These are phyloP conservation scores for Gautieria morchelliformis DNA, from an alignment of 768 basidiomycete genomes.

Conservation along the genomic window DNA sequence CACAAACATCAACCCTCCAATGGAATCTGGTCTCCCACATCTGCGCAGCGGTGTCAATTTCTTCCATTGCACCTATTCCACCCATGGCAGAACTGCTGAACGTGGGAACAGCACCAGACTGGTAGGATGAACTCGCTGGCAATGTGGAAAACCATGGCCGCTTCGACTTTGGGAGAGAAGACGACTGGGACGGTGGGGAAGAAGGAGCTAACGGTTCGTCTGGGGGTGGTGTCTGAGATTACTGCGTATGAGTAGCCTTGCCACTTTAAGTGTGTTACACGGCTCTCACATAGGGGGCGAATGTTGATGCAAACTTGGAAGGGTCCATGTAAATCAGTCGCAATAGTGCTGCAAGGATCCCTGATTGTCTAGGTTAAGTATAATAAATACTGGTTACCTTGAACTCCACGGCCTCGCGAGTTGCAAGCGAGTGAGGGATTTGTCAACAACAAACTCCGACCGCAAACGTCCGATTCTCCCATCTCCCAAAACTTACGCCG, in stretches of 20 bases:
- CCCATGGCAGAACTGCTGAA: constrained; percentile 37
- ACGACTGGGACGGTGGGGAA: constrained; percentile 20
- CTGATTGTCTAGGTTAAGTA: not conserved
- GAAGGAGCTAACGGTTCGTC: constrained; percentile 35
- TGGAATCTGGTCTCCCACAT: constrained; percentile 66
- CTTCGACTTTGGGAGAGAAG: constrained; percentile 17
- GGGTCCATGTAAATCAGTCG: constrained; percentile 20
- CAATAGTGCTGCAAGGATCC: not conserved
- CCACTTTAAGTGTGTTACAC: not conserved
- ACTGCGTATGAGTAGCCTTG: constrained; percentile 5
- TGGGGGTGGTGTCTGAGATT: constrained; percentile 43
- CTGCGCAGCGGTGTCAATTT: constrained; percentile 34
- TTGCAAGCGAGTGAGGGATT: not conserved
- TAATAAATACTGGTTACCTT: not conserved
- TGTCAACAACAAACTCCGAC: constrained; percentile 4
- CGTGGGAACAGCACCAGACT: constrained; percentile 57
- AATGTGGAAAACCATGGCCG: constrained; percentile 45
- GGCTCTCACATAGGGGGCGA: constrained; percentile 48
- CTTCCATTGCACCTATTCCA: constrained; percentile 29
- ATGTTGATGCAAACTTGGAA: constrained; percentile 40
- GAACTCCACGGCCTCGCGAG: too few species aligned
- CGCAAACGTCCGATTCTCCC: not conserved
- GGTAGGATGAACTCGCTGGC: constrained; percentile 41
- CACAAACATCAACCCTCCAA: constrained; percentile 56
- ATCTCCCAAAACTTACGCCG: constrained; percentile 9